Base-by-base conservation (phyloP, 306 rosid genomes). In the Acacia melanoxylon region DNA sequence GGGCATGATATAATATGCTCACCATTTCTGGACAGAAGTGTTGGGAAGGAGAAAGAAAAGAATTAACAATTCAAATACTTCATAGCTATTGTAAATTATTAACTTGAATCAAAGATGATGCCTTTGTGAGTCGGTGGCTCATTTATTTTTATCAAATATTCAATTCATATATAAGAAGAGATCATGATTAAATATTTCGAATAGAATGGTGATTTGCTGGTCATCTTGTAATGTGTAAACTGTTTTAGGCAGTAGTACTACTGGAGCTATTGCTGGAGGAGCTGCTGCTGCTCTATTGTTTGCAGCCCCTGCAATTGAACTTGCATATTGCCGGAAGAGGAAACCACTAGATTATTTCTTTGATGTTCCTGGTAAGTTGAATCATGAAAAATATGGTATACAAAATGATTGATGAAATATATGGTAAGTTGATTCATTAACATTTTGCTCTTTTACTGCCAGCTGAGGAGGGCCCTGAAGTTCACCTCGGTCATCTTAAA, bases 301-400 rank as follows among this genome's bases (percentile, higher is more conserved):
- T 86, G 90, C 93, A 68, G 89, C 87, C 80, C 94, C 92, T 72
- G 91, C 91, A 75, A 85, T 92, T 83, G 94, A 91, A 48, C 89
- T 90, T 87, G 94, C 88, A 61, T 70, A 29, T 74, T 92, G 89
- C 89, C 85, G 92, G 33, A 83, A 83, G 54, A 89, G 78, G 86
- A 86, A 83, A 80, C 88, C 89, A 3, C 83, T 89, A 67, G 92
- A 88, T 70, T 86, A 78, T 82, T 92, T 90, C 90, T 89, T 86
- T 80, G 92, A 92, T 85, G 92, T 92, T 63, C 94, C 92, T 42
- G 97, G 97, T 92, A 58, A 83, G 95, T 88, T 84, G 70, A 62
- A 40, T 72, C 35, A 15, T 52, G 3, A 3, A 62, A 40, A 56
- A 58, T 25, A 68, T 22, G 46, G 22, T 54, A 29, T 56, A 15